Percentiles rank a stretch among this genome's conserved stretches.
phyloP scores from a whole-genome alignment of 108 stramenopile species.

The Cylindrotheca fusiformis region DNA sequence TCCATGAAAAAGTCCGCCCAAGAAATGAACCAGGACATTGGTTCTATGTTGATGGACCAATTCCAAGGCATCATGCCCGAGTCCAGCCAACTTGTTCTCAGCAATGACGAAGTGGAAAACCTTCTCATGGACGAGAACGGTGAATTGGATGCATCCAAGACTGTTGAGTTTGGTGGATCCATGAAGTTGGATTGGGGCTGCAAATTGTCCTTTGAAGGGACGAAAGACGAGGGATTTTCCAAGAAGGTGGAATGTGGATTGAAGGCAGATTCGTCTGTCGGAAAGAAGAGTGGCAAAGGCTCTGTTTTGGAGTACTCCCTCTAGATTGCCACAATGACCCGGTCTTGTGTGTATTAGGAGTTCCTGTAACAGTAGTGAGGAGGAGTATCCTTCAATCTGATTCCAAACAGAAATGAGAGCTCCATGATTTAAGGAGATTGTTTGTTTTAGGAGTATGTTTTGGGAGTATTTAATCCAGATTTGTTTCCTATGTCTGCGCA shows the following conservation, averaged over 20 bases:
- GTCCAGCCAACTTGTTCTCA: not conserved
- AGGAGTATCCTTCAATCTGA: too few relatives aligned
- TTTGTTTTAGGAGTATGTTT: too few relatives aligned
- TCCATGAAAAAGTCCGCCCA: not conserved
- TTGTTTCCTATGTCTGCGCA: too few relatives aligned
- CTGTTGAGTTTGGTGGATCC: constrained; percentile 12
- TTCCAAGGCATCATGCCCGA: not conserved
- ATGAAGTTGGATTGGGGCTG: constrained; percentile 12
- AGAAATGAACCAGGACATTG: not conserved
- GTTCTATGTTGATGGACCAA: not conserved
- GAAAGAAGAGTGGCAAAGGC: too few relatives aligned
- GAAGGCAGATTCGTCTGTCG: not conserved
- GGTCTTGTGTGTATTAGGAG: too few relatives aligned
- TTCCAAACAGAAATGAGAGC: too few relatives aligned
- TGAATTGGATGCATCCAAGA: constrained; percentile 3
- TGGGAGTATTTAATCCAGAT: too few relatives aligned
- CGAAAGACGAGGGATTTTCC: not conserved
- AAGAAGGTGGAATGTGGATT: constrained; percentile 11
- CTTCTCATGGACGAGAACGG: constrained; percentile 1
- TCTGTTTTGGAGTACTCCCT: too few relatives aligned
- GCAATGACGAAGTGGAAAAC: not conserved
- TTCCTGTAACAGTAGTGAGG: too few relatives aligned
- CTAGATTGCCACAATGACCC: too few relatives aligned
- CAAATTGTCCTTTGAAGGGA: constrained; percentile 4
- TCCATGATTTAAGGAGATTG: too few relatives aligned